Evolutionary conservation across 2,329 filamentous ascomycete species (phyloP).

Genomic region (Bertia moriformis): DNA sequence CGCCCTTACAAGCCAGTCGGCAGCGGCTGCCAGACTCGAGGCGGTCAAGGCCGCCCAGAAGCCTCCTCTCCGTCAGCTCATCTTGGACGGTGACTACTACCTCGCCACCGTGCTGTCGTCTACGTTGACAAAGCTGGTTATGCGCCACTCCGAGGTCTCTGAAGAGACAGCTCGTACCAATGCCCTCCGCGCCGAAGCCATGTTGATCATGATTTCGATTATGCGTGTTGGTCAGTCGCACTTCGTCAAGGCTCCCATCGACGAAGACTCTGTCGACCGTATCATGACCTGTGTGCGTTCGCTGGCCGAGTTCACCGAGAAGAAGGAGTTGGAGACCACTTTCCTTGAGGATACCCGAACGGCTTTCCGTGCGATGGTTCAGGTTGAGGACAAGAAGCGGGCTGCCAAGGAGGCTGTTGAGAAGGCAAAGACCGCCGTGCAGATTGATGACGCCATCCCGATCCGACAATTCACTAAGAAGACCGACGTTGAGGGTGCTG

Average conservation of each 20-base stretch:
- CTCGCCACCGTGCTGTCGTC: slow-evolving; percentile 88
- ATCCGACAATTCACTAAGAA: slow-evolving; percentile 92
- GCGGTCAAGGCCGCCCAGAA: slow-evolving; percentile 96
- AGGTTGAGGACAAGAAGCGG: slow-evolving; percentile 93
- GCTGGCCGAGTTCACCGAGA: slow-evolving; percentile 74
- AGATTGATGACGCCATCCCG: slow-evolving; percentile 85
- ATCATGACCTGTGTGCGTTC: slow-evolving; percentile 96
- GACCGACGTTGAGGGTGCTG: slow-evolving; percentile 64
- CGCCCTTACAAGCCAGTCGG: slow-evolving; percentile 82
- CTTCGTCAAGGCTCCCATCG: slow-evolving; percentile 92
- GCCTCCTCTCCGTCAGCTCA: slow-evolving; percentile 82
- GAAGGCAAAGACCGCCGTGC: slow-evolving; percentile 83
- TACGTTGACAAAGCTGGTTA: slow-evolving; percentile 90
- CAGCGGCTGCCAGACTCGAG: slow-evolving; percentile 78
- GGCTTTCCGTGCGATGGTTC: slow-evolving; percentile 93
- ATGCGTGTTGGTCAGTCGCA: slow-evolving; percentile 97
- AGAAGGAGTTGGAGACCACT: slow-evolving; percentile 79
- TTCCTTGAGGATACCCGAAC: slow-evolving; percentile 91
- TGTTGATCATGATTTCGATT: slow-evolving; percentile 99
- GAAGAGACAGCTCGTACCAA: slow-evolving; percentile 77
- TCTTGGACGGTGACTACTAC: slow-evolving; percentile 95
- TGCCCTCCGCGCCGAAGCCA: slow-evolving; percentile 84
- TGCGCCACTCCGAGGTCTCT: slow-evolving; percentile 91
- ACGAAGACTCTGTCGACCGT: slow-evolving; percentile 94
- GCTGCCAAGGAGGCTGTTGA: slow-evolving; percentile 86